These are phyloP conservation scores for Cladosporium sp. DNA, from an alignment of 2,329 filamentous ascomycete genomes.

Conservation along the genomic window DNA sequence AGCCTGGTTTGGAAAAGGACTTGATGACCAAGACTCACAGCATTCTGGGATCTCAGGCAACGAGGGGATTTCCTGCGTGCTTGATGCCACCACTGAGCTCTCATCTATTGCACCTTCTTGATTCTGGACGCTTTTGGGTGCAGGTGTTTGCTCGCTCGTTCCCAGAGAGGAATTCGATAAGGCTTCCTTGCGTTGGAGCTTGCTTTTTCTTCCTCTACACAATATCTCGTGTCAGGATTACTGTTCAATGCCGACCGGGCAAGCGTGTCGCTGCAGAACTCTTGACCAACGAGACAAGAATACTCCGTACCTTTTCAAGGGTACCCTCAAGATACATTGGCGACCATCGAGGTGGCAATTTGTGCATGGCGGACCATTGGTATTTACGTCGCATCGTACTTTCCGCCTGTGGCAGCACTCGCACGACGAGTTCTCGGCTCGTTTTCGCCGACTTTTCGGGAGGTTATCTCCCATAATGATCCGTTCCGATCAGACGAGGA, in stretches of 20 bases:
- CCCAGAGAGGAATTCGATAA: background rate
- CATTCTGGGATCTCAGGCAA: background rate
- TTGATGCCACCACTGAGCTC: background rate
- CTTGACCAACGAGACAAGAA: background rate
- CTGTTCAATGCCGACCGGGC: background rate
- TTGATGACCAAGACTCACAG: background rate
- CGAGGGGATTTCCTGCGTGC: background rate
- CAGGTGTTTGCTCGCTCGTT: background rate
- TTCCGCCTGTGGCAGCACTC: slow-evolving; percentile 1
- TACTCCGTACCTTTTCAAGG: background rate
- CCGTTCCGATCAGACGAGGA: background rate
- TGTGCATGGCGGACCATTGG: background rate
- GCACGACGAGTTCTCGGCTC: background rate
- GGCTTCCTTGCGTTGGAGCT: background rate
- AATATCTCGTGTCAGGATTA: background rate
- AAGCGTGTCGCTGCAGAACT: background rate
- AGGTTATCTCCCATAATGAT: background rate
- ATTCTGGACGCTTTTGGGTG: no score
- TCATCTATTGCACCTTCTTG: background rate
- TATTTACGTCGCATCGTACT: background rate
- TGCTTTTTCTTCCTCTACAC: background rate
- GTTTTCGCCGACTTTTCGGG: background rate
- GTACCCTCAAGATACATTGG: background rate
- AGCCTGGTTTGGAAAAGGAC: no score
- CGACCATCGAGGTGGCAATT: background rate